These are phyloP conservation scores for Zygoascus meyerae DNA, from an alignment of 1,139 yeast species.

Conservation along the genomic window DNA sequence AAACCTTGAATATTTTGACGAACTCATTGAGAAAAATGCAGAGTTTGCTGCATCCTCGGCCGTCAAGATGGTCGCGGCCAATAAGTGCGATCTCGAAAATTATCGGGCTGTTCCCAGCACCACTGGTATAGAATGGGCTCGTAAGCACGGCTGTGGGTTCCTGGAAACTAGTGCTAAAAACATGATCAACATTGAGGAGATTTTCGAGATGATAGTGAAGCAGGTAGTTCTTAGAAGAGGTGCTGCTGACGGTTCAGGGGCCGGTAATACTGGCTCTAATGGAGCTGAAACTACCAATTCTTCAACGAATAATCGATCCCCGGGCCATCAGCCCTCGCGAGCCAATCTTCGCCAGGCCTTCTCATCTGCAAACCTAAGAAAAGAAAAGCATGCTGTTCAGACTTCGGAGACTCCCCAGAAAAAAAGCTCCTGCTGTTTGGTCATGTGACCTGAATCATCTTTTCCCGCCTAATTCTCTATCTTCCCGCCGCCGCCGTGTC, in stretches of 20 bases:
- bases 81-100: constrained; percentile 56
- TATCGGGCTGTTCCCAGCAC: constrained; percentile 76
- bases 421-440: no score
- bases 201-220: constrained; percentile 66
- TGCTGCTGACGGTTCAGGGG: background rate
- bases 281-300: background rate
- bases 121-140: constrained; percentile 76
- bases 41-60: constrained; percentile 33
- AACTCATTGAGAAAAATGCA: constrained; percentile 77
- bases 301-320: background rate
- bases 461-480: no score
- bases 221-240: constrained; percentile 37
- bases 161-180: constrained; percentile 88
- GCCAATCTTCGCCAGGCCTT: constrained; percentile 13
- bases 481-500: no score
- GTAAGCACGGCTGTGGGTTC: constrained; percentile 67
- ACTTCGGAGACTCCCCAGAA: no score
- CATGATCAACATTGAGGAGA: constrained; percentile 84
- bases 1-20: constrained; percentile 75
- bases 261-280: background rate
- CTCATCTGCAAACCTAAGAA: constrained; percentile 12
- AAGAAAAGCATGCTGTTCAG: background rate
- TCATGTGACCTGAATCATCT: no score
- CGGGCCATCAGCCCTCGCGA: constrained; percentile 5
- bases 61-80: constrained; percentile 34